A percentile compares a stretch with the other conserved stretches of the same genome.
These are phyloP conservation scores for Escallonia rubra DNA, from an alignment of 129 eudicot genomes.

Conservation along the genomic window DNA sequence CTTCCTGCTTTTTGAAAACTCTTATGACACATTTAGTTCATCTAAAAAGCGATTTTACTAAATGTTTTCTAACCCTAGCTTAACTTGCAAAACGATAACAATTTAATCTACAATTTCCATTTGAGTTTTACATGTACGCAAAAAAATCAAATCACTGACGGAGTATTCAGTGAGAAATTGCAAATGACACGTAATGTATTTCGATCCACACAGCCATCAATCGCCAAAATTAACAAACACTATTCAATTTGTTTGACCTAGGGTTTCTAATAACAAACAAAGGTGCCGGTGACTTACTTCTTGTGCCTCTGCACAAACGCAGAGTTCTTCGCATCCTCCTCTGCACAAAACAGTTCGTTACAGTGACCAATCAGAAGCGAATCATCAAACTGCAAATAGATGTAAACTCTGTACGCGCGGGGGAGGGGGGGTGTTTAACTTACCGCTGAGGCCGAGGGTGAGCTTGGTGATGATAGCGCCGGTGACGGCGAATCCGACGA, in stretches of 20 bases:
- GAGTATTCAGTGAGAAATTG: no score
- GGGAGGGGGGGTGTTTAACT: neutral
- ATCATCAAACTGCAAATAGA: neutral
- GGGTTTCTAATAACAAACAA: neutral
- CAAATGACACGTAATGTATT: no score
- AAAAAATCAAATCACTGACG: no score
- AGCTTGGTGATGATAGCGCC: conserved; percentile 50
- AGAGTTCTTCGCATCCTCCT: conserved; percentile 58
- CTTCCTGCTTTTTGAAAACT: no score
- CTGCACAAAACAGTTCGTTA: conserved; percentile 10
- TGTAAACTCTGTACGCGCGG: neutral
- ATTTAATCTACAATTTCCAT: neutral
- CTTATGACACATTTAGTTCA: no score
- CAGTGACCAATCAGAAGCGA: neutral
- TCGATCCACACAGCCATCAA: no score
- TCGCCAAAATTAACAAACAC: neutral
- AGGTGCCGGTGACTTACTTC: conserved; percentile 9
- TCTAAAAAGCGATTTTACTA: no score
- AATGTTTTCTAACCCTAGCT: no score
- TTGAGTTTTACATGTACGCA: no score
- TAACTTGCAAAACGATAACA: neutral
- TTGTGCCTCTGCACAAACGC: conserved; percentile 49
- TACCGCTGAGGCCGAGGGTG: conserved; percentile 49
- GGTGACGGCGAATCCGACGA: conserved; percentile 52
- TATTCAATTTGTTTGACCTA: neutral